Base-by-base conservation (phyloP, 2,329 filamentous ascomycete genomes). In the Boeremia lycopersici region DNA sequence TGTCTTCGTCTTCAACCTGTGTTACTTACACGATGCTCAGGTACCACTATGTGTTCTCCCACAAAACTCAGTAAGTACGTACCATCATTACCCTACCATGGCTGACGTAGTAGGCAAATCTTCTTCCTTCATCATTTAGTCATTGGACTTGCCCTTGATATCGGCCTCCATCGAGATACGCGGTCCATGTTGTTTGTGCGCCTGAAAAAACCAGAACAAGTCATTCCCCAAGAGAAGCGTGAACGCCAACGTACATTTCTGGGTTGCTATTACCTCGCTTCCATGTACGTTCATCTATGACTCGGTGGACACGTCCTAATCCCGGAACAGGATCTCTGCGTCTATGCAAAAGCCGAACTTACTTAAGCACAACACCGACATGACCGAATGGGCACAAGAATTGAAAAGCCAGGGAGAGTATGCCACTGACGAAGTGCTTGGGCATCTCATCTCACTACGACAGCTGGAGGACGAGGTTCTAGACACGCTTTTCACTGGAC, bases 1-100 rank as follows among this genome's bases (percentile, higher is more conserved):
- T 23, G 7, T 17, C 29, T 23, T n/a, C 33, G 11, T 19, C 3
- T 29, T 8, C 5, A 43, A 10, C 6, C 31, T 36, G 4, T 4
- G 10, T 23, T 10, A 48, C 61, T 63, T 2, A 66, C 15, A 17
- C 2, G 1, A 9, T 1, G 3, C 3, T 15, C 35, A 73, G 70
- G 67, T 73, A 74, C 35, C 71, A 73, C 33, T 74, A 70, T 28
- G 59, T 72, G 0, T 73, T 73, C 33, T 72, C 67, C 39, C 71
- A 73, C 50, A 72, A 72, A 40, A 73, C 71, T 7, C 70, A 74
- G 46, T 69, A 70, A 12, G 51, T 45, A 5, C 19, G 19, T 23
- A 5, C 19, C 19, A 23, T 23, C 19, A 23, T 23, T 5, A 23
- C 2, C 19, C 19, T 23, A 23, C 19, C 5, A 23, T n/a, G 19